Conservation (phyloP, 768 basidiomycete species). For the Coprinopsis marcescibilis region DNA sequence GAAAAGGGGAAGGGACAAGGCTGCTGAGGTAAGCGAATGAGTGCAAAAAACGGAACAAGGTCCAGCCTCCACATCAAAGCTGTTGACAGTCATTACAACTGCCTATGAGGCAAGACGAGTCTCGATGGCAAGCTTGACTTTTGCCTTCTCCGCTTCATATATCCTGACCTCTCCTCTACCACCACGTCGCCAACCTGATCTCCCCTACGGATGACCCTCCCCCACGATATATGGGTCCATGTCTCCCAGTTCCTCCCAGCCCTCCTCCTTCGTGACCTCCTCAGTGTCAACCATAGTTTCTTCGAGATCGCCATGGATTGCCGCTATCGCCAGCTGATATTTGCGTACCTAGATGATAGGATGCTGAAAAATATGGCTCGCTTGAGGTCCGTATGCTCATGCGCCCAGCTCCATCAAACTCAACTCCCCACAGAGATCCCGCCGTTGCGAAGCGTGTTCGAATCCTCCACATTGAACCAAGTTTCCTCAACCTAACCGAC, state of each 20-base stretch:
- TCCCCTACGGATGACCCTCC: slow-evolving; percentile 16
- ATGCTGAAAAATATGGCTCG: slow-evolving; percentile 37
- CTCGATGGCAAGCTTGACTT: slow-evolving; percentile 12
- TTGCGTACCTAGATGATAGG: slow-evolving; percentile 40
- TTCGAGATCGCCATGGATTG: slow-evolving; percentile 39
- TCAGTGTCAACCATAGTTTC: slow-evolving; percentile 32
- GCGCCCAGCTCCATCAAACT: background rate
- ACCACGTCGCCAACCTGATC: background rate
- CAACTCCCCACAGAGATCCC: slow-evolving; percentile 32
- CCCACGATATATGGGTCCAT: slow-evolving; percentile 32
- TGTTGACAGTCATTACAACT: slow-evolving; percentile 11
- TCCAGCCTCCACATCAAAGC: slow-evolving; percentile 6
- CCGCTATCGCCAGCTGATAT: slow-evolving; percentile 43
- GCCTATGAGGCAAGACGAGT: slow-evolving; percentile 2
- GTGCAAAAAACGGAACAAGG: slow-evolving; percentile 13
- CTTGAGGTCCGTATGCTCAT: slow-evolving; percentile 26
- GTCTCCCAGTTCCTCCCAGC: slow-evolving; percentile 30
- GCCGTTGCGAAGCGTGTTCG: slow-evolving; percentile 42
- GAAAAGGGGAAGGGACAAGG: slow-evolving; percentile 7
- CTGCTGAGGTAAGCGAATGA: slow-evolving; percentile 9
- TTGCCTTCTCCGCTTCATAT: slow-evolving; percentile 11
- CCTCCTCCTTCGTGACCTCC: slow-evolving; percentile 26
- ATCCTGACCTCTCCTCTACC: background rate
- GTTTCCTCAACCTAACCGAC: slow-evolving; percentile 27
- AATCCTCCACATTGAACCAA: slow-evolving; percentile 43